Conservation (phyloP, 2,329 filamentous ascomycete species). For the Emmonsiellopsis sp. region DNA sequence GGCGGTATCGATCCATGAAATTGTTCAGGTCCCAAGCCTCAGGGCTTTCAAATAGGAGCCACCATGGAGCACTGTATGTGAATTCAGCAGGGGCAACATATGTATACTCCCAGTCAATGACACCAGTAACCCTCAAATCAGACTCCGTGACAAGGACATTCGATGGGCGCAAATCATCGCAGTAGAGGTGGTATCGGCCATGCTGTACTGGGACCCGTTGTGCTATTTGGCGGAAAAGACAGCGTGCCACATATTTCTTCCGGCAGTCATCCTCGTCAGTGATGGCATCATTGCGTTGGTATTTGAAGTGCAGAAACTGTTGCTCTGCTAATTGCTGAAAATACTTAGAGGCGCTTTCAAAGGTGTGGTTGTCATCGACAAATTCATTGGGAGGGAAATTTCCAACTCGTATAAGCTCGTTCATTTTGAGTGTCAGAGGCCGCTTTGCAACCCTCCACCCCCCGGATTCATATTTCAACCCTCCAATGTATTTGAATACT, state of each 20-base stretch:
- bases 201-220: conserved; percentile 5
- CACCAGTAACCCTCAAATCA: conserved; percentile 13
- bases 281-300: conserved; percentile 34
- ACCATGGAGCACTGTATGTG: conserved; percentile 15
- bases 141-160: conserved; percentile 24
- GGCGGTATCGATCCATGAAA: conserved; percentile 18
- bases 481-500: conserved; percentile 10
- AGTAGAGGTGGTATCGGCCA: conserved; percentile 22
- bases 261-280: conserved; percentile 30
- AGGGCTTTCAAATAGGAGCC: conserved; percentile 16
- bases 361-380: conserved; percentile 1
- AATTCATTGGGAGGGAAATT: conserved; percentile 7
- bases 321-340: conserved; percentile 4
- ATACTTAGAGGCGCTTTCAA: conserved; percentile 3
- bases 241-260: conserved; percentile 36
- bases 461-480: neutral
- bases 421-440: conserved; percentile 13
- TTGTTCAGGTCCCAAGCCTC: conserved; percentile 15
- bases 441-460: conserved; percentile 3
- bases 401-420: conserved; percentile 8
- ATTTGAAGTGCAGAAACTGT: conserved; percentile 22
- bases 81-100: conserved; percentile 17
- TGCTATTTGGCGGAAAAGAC: conserved; percentile 31
- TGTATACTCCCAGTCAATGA: conserved; percentile 23
- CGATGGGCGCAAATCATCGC: conserved; percentile 25